Evolutionary conservation across 2,329 filamentous ascomycete species (phyloP).

Genomic region (Aspergillus novofumigatus): DNA sequence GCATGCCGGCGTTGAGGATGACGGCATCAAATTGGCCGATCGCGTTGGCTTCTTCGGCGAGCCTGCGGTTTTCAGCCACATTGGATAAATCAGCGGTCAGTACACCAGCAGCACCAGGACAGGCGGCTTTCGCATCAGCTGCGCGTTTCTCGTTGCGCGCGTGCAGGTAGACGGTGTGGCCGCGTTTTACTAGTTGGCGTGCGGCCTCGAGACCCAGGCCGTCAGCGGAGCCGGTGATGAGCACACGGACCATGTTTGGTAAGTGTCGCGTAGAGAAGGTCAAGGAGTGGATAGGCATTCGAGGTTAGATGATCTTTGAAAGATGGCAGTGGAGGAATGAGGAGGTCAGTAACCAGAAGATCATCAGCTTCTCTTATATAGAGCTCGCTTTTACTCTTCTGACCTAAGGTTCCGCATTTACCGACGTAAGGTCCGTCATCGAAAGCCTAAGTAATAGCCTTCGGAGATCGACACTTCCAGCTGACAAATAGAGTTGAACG

Average conservation of each 20-base stretch:
- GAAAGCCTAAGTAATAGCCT: too few relatives aligned
- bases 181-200: slow-evolving; percentile 45
- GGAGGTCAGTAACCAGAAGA: too few relatives aligned
- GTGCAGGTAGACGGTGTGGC: slow-evolving; percentile 54
- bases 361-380: too few relatives aligned
- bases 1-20: slow-evolving; percentile 55
- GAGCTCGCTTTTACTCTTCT: too few relatives aligned
- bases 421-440: too few relatives aligned
- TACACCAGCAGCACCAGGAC: slow-evolving; percentile 48
- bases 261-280: neutral
- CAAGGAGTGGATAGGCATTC: neutral
- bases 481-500: too few relatives aligned
- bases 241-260: slow-evolving; percentile 41
- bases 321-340: neutral
- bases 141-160: slow-evolving; percentile 53
- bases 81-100: slow-evolving; percentile 51
- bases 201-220: slow-evolving; percentile 52
- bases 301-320: neutral
- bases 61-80: slow-evolving; percentile 44
- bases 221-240: slow-evolving; percentile 56
- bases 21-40: slow-evolving; percentile 52
- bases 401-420: too few relatives aligned
- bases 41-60: slow-evolving; percentile 49
- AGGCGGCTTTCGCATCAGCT: slow-evolving; percentile 43
- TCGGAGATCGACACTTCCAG: too few relatives aligned